Percentiles rank a stretch among this genome's conserved stretches.
phyloP scores from a whole-genome alignment of 1,284 basidiomycete species.

The Cutaneotrichosporon cavernicola region DNA sequence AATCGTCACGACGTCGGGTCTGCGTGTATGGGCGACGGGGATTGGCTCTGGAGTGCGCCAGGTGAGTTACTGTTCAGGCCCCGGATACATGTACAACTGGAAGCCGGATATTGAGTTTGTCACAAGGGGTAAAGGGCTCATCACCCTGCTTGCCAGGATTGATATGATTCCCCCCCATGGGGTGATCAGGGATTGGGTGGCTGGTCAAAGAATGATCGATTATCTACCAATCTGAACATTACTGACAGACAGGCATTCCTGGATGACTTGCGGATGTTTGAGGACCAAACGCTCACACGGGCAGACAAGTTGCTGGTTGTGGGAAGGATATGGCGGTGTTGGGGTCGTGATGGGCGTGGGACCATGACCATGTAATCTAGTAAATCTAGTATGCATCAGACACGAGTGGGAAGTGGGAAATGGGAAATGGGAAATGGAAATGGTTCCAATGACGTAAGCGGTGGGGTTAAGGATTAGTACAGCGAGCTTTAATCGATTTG shows the following conservation, averaged over 20 bases:
- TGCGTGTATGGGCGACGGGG: constrained; percentile 52
- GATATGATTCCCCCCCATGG: not conserved
- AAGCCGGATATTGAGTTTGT: not conserved
- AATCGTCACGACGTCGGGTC: constrained; percentile 53
- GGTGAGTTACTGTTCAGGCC: constrained; percentile 27
- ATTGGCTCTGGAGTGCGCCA: constrained; percentile 36
- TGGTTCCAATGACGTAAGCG: not conserved
- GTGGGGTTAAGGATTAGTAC: too few relatives aligned
- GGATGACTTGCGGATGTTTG: constrained; percentile 79
- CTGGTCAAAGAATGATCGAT: not conserved
- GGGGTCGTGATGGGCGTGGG: constrained; percentile 58
- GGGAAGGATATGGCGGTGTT: constrained; percentile 87
- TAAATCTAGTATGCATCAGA: not conserved
- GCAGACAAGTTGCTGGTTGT: constrained; percentile 73
- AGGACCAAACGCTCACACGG: constrained; percentile 65
- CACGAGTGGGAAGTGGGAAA: not conserved
- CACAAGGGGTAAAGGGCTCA: not conserved
- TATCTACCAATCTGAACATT: not conserved
- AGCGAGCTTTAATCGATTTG: too few relatives aligned
- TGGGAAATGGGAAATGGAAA: not conserved
- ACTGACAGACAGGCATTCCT: constrained; percentile 64
- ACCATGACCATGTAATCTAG: constrained; percentile 3
- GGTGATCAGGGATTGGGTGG: not conserved
- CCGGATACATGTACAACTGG: not conserved
- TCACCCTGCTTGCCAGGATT: not conserved